Conservation (phyloP, 2,329 filamentous ascomycete species). For the Epichloe baconii region DNA sequence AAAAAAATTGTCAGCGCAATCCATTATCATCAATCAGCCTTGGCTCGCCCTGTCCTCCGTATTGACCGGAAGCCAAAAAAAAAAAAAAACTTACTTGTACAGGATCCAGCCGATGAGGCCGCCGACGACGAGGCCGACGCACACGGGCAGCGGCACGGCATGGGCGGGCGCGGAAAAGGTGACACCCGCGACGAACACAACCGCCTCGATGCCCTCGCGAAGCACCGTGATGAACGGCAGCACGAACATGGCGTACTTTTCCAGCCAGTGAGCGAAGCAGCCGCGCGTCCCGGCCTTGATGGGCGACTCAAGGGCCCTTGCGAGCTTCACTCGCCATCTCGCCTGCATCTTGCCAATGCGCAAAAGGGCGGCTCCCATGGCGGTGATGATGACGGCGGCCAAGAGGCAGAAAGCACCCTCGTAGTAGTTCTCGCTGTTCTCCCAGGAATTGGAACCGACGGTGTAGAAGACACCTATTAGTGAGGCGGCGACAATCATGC, state of each 20-base stretch:
- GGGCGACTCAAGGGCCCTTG: conserved; percentile 48
- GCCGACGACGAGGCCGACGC: conserved; percentile 59
- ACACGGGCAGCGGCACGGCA: conserved; percentile 64
- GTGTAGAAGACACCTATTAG: conserved; percentile 62
- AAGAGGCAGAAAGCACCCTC: conserved; percentile 68
- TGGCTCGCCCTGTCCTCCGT: too few species aligned
- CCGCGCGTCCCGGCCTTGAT: conserved; percentile 29
- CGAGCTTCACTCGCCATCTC: conserved; percentile 78
- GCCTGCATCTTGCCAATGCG: conserved; percentile 72
- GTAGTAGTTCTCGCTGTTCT: conserved; percentile 60
- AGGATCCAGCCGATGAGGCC: conserved; percentile 55
- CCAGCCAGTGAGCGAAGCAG: conserved; percentile 48
- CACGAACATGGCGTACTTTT: conserved; percentile 78
- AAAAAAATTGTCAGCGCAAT: background rate
- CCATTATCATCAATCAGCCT: too few species aligned
- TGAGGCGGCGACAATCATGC: conserved; percentile 49
- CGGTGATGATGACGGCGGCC: conserved; percentile 65
- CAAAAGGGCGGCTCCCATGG: conserved; percentile 69
- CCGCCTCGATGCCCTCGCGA: conserved; percentile 72
- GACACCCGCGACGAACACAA: conserved; percentile 78
- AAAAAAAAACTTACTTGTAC: conserved; percentile 68
- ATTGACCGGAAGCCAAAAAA: too few species aligned
- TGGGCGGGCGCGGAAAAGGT: conserved; percentile 62
- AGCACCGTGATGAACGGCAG: conserved; percentile 82
- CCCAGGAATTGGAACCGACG: conserved; percentile 54